These are phyloP conservation scores for Tylopilus subfusipes DNA, from an alignment of 768 basidiomycete species.

Conservation along the genomic window DNA sequence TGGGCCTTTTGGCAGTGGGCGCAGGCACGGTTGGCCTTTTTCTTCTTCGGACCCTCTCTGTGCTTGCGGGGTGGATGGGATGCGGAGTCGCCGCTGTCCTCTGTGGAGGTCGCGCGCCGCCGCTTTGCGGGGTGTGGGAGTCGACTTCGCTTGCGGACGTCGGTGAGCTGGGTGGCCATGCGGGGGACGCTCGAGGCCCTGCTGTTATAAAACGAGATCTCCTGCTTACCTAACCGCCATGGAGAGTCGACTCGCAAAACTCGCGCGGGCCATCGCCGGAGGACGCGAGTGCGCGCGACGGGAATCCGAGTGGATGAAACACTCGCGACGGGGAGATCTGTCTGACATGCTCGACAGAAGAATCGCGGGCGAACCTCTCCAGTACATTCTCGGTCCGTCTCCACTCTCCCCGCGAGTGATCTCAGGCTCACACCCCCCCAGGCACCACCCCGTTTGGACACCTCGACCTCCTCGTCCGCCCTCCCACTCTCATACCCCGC, in stretches of 20 bases:
- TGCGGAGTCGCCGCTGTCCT: constrained; percentile 50
- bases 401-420: background rate
- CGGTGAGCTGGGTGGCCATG: background rate
- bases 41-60: constrained; percentile 84
- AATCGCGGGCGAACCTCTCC: constrained; percentile 71
- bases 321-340: constrained; percentile 9
- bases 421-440: background rate
- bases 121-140: constrained; percentile 42
- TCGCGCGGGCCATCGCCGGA: constrained; percentile 35
- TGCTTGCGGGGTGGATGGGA: constrained; percentile 46
- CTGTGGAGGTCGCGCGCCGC: constrained; percentile 59
- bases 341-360: constrained; percentile 55
- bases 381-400: constrained; percentile 87
- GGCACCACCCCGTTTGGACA: constrained; percentile 90
- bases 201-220: no score
- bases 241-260: constrained; percentile 23
- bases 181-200: no score
- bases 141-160: background rate
- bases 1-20: constrained; percentile 97
- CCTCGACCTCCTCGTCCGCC: constrained; percentile 64
- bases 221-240: background rate
- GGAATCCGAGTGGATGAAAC: constrained; percentile 51
- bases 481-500: constrained; percentile 89
- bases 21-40: constrained; percentile 92
- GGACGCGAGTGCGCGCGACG: constrained; percentile 33